phyloP scores from a whole-genome alignment of 352 stramenopile species.

The Globisporangium nodosum region DNA sequence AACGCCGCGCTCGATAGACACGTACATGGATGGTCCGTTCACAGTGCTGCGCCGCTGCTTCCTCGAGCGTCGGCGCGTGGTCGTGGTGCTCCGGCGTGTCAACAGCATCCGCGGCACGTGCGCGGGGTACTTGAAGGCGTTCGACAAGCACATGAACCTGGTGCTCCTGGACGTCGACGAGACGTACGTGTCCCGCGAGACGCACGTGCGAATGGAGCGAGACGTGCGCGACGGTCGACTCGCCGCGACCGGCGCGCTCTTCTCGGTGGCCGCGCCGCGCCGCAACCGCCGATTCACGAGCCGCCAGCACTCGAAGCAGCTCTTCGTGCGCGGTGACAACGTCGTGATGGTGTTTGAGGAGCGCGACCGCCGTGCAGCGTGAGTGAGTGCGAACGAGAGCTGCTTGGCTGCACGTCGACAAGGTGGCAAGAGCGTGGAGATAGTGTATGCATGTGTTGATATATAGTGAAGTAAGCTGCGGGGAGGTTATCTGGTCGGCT shows the following conservation, averaged over 20 bases:
- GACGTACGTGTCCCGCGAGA: constrained; percentile 35
- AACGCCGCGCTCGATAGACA: constrained; percentile 21
- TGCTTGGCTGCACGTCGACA: no score
- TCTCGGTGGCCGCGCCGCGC: constrained; percentile 34
- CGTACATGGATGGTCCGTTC: constrained; percentile 83
- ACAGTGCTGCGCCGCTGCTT: constrained; percentile 77
- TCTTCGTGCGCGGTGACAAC: constrained; percentile 92
- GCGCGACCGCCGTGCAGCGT: background rate
- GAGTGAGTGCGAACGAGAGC: background rate
- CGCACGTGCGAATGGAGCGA: constrained; percentile 24
- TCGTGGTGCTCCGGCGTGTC: constrained; percentile 86
- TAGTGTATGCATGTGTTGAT: background rate
- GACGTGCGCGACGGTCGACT: constrained; percentile 30
- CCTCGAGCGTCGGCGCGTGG: constrained; percentile 67
- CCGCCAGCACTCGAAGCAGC: constrained; percentile 66
- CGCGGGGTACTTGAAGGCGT: constrained; percentile 89
- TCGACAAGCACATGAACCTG: constrained; percentile 95
- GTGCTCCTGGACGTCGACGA: constrained; percentile 89
- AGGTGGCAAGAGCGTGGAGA: no score
- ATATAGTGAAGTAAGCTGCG: background rate
- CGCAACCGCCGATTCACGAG: constrained; percentile 41
- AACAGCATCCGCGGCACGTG: constrained; percentile 90
- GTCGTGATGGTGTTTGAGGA: constrained; percentile 49
- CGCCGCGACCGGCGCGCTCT: constrained; percentile 19
- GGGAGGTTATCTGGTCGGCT: no score